These are phyloP conservation scores for Globisporangium carolinianum DNA, from an alignment of 352 stramenopile genomes.

Conservation along the genomic window DNA sequence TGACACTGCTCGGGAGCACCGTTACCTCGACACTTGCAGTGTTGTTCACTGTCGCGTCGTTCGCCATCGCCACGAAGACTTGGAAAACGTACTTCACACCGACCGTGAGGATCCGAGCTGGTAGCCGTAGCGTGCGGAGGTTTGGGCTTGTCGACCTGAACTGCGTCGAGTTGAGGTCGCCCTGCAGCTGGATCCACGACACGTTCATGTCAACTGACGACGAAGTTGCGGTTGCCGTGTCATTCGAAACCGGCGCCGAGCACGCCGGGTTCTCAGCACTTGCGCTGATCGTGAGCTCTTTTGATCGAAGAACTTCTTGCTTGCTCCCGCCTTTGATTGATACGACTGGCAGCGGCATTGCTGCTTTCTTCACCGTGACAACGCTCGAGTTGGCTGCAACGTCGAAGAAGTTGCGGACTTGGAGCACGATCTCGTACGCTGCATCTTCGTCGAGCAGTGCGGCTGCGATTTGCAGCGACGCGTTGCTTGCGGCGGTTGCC, in stretches of 20 bases:
- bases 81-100: conserved; percentile 53
- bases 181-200: conserved; percentile 38
- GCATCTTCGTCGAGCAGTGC: conserved; percentile 29
- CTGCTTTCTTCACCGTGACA: conserved; percentile 38
- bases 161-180: conserved; percentile 27
- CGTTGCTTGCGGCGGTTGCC: conserved; percentile 25
- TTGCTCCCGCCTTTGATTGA: conserved; percentile 37
- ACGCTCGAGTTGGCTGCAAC: conserved; percentile 31
- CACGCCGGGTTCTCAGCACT: conserved; percentile 40
- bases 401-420: conserved; percentile 47
- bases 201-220: conserved; percentile 43
- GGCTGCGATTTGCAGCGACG: conserved; percentile 24
- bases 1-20: conserved; percentile 33
- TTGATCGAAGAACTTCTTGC: conserved; percentile 32
- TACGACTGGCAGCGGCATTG: conserved; percentile 43
- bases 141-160: conserved; percentile 51
- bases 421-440: conserved; percentile 36
- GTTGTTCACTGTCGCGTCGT: conserved; percentile 38
- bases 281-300: conserved; percentile 33
- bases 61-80: conserved; percentile 44
- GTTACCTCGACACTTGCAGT: conserved; percentile 36
- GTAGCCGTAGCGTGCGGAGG: conserved; percentile 42
- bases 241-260: conserved; percentile 7
- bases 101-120: conserved; percentile 37
- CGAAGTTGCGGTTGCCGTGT: conserved; percentile 1